phyloP scores from a whole-genome alignment of 1,139 yeast species.

The Pichiaceae sp. region DNA sequence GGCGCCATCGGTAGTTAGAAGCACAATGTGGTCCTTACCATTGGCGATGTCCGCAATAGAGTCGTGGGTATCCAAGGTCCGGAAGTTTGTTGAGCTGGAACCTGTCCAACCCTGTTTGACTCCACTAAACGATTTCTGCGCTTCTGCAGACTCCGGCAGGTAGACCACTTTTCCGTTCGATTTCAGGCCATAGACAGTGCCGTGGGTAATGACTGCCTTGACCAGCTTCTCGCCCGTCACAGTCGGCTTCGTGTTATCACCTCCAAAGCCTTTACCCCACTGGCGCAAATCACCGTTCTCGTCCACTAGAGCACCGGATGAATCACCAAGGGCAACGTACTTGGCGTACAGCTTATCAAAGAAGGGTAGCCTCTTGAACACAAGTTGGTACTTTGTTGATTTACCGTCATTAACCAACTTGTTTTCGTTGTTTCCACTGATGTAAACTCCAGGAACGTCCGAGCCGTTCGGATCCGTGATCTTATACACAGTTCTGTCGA shows the following conservation, averaged over 20 bases:
- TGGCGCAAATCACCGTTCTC: constrained; percentile 69
- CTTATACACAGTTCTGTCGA: constrained; percentile 11
- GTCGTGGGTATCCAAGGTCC: constrained; percentile 12
- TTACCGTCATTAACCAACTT: constrained; percentile 32
- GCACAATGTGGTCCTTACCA: constrained; percentile 62
- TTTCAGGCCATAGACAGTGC: constrained; percentile 50
- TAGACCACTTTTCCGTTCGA: constrained; percentile 44
- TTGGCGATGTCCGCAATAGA: constrained; percentile 38
- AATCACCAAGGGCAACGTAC: constrained; percentile 46
- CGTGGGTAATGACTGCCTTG: constrained; percentile 43
- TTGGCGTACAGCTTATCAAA: constrained; percentile 57
- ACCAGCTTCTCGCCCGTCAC: constrained; percentile 37
- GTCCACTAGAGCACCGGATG: constrained; percentile 55
- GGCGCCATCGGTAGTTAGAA: constrained; percentile 54
- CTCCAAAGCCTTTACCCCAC: constrained; percentile 41
- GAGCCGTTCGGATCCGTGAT: constrained; percentile 25
- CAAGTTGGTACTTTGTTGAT: constrained; percentile 40
- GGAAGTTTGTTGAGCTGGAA: constrained; percentile 7
- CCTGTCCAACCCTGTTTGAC: constrained; percentile 14
- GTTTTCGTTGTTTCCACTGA: constrained; percentile 40
- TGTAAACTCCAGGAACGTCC: constrained; percentile 41
- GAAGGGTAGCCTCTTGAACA: constrained; percentile 38
- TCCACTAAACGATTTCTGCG: constrained; percentile 12
- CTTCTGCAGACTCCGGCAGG: constrained; percentile 31
- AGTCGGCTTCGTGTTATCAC: constrained; percentile 25